A percentile compares a stretch with the other conserved stretches of the same genome.
These are phyloP conservation scores for Amanita thiersii DNA, from an alignment of 768 basidiomycete genomes.

Conservation along the genomic window DNA sequence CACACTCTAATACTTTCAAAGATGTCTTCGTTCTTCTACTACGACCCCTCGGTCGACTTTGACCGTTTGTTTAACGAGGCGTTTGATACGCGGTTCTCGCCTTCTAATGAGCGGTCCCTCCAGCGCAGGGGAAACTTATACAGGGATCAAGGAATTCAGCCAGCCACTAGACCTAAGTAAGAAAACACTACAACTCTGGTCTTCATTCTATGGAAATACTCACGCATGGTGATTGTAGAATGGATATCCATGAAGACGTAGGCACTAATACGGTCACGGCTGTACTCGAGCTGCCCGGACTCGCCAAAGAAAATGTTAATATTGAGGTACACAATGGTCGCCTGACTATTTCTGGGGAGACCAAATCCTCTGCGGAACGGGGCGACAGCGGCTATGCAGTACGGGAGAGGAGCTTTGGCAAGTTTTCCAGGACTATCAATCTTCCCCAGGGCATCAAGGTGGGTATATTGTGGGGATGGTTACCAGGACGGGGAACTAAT, in stretches of 20 bases:
- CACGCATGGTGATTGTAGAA: constrained; percentile 22
- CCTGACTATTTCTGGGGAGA: constrained; percentile 46
- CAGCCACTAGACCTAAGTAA: not conserved
- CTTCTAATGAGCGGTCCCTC: constrained; percentile 1
- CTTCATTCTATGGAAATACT: too few relatives aligned
- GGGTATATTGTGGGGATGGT: constrained; percentile 17
- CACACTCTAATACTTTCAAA: too few relatives aligned
- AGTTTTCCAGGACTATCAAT: constrained; percentile 35
- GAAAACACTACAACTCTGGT: not conserved
- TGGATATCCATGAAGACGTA: constrained; percentile 46
- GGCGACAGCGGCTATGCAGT: constrained; percentile 31
- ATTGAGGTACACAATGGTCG: constrained; percentile 44
- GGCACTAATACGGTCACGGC: constrained; percentile 43
- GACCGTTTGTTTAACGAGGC: constrained; percentile 4
- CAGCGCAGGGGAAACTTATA: too few relatives aligned
- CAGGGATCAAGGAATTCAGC: not conserved
- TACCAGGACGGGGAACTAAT: not conserved
- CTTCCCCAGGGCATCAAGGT: constrained; percentile 50
- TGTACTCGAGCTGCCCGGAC: constrained; percentile 49
- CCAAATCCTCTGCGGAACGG: constrained; percentile 20
- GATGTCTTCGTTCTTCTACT: constrained; percentile 3
- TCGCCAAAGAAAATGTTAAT: constrained; percentile 39
- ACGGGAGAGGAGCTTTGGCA: constrained; percentile 41
- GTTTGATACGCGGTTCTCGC: not conserved
- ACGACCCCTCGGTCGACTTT: constrained; percentile 3